phyloP scores from a whole-genome alignment of 2,329 filamentous ascomycete species.

The Fusarium tanahbumbuense region DNA sequence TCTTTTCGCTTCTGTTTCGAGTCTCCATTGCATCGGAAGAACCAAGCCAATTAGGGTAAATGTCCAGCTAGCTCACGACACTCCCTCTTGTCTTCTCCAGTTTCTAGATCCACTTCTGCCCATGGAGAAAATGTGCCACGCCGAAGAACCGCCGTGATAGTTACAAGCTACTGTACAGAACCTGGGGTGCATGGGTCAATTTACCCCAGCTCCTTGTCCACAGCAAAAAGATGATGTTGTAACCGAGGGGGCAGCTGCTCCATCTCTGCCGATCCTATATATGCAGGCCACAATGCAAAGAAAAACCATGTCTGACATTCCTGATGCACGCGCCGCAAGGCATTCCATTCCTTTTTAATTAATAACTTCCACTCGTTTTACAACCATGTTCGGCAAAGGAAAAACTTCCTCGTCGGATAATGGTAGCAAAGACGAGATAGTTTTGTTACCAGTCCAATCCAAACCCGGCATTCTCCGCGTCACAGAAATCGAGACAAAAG shows the following conservation, averaged over 20 bases:
- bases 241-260: slow-evolving; percentile 1
- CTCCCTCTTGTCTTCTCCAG: slow-evolving; percentile 15
- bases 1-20: neutral
- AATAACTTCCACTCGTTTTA: neutral
- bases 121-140: slow-evolving; percentile 25
- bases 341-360: slow-evolving; percentile 35
- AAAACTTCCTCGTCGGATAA: slow-evolving; percentile 34
- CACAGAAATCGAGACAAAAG: slow-evolving; percentile 37
- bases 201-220: slow-evolving; percentile 20
- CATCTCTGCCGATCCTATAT: slow-evolving; percentile 24
- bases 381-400: slow-evolving; percentile 30
- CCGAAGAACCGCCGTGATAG: slow-evolving; percentile 38
- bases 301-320: neutral
- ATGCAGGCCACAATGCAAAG: slow-evolving; percentile 17
- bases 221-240: neutral
- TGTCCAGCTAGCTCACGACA: slow-evolving; percentile 18
- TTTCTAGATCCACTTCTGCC: slow-evolving; percentile 30
- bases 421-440: slow-evolving; percentile 38
- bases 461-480: slow-evolving; percentile 32
- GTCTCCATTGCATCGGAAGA: slow-evolving; percentile 7
- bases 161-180: slow-evolving; percentile 19
- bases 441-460: slow-evolving; percentile 24
- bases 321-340: slow-evolving; percentile 25
- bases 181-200: slow-evolving; percentile 38
- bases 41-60: slow-evolving; percentile 16